phyloP scores from a whole-genome alignment of 371 early-diverging fungal species.

The Rhizopus microsporus region DNA sequence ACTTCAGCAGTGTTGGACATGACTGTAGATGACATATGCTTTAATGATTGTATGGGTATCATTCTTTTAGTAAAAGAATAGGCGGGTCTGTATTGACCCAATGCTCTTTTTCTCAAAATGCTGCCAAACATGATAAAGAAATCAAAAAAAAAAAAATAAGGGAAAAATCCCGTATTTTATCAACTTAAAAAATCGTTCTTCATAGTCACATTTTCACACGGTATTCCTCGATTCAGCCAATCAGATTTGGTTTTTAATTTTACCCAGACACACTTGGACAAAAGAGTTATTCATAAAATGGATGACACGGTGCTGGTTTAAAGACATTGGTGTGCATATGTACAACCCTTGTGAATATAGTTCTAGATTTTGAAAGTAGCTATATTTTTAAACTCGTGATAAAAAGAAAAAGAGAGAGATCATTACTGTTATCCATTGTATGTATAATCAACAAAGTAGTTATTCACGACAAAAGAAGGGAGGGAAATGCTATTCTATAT shows the following conservation, averaged over 20 bases:
- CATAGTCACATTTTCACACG: neutral
- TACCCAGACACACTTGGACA: neutral
- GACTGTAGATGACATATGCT: conserved; percentile 5
- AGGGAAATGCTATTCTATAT: no score
- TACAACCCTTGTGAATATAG: no score
- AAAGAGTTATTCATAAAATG: no score
- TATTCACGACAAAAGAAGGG: no score
- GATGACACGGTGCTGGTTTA: no score
- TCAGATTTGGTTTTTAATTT: neutral
- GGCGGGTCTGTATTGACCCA: neutral
- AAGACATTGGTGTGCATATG: no score
- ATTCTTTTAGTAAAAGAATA: neutral
- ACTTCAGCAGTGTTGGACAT: conserved; percentile 5
- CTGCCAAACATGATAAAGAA: neutral
- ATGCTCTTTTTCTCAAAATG: neutral
- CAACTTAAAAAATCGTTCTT: neutral
- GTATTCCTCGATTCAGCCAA: neutral
- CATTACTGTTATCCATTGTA: no score
- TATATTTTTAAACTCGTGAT: no score
- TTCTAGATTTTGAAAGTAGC: no score
- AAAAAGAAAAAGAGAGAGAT: no score
- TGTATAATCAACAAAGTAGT: no score
- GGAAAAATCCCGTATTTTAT: neutral
- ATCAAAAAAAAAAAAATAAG: neutral
- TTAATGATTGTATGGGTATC: conserved; percentile 1